These are phyloP conservation scores for Kurtzmaniella quercitrusa DNA, from an alignment of 1,139 yeast genomes.

Conservation along the genomic window DNA sequence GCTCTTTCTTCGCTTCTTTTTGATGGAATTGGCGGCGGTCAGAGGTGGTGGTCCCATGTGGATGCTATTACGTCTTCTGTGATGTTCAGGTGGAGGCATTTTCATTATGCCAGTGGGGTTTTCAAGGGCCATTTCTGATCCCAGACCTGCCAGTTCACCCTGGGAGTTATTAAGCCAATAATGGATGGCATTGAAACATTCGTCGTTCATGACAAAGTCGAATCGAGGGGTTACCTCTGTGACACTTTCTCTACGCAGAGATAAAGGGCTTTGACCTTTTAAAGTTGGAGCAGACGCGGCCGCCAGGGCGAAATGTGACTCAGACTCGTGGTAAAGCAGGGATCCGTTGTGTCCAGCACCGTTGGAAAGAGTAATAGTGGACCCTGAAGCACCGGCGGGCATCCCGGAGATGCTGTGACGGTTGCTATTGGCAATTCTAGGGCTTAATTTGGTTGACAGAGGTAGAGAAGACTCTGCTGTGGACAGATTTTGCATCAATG, in stretches of 20 bases:
- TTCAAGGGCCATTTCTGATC: constrained; percentile 16
- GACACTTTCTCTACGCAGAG: constrained; percentile 4
- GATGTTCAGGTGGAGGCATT: constrained; percentile 4
- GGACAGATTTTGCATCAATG: background rate
- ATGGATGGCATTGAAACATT: constrained; percentile 37
- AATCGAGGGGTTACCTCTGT: constrained; percentile 10
- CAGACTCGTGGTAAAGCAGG: background rate
- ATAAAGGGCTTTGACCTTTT: constrained; percentile 1
- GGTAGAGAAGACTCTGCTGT: background rate
- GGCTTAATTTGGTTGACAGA: background rate
- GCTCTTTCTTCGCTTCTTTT: constrained; percentile 13
- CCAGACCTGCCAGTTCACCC: constrained; percentile 8
- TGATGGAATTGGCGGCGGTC: constrained; percentile 11
- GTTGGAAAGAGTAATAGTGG: background rate
- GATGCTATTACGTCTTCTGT: constrained; percentile 22
- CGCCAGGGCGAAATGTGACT: background rate
- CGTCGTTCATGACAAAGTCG: constrained; percentile 37
- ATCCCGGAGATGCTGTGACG: background rate
- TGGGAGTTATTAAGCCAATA: constrained; percentile 31
- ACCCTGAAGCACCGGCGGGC: background rate
- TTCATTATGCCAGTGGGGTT: constrained; percentile 25
- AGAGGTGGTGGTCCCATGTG: constrained; percentile 10
- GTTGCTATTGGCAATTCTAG: background rate
- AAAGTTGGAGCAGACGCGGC: background rate
- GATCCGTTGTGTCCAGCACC: background rate